These are phyloP conservation scores for Chalciporus piperatus DNA, from an alignment of 768 basidiomycete species.

Conservation along the genomic window DNA sequence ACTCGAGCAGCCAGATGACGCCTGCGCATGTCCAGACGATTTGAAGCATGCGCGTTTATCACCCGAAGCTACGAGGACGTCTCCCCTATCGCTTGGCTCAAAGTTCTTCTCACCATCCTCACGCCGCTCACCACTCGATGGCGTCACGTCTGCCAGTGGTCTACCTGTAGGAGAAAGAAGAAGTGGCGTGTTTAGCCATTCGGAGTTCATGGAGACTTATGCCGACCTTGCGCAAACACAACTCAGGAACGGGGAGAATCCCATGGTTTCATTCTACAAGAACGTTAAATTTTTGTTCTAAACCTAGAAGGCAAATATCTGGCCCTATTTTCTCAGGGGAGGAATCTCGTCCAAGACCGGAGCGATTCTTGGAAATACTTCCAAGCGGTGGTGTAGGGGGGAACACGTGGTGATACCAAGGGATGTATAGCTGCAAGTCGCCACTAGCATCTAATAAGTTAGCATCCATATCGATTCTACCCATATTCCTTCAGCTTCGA, in stretches of 20 bases:
- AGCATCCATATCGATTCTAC: too few relatives aligned
- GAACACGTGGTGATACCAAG: too few relatives aligned
- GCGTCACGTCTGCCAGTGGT: slow-evolving; percentile 71
- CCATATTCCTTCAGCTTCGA: too few relatives aligned
- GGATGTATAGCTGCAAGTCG: too few relatives aligned
- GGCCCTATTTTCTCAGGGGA: not conserved
- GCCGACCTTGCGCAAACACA: slow-evolving; percentile 70
- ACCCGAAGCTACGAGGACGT: slow-evolving; percentile 50
- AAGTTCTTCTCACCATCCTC: slow-evolving; percentile 60
- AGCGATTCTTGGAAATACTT: too few relatives aligned
- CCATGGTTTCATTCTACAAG: slow-evolving; percentile 84
- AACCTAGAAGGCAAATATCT: slow-evolving; percentile 14
- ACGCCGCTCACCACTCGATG: slow-evolving; percentile 63
- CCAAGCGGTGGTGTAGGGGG: too few relatives aligned
- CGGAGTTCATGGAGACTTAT: slow-evolving; percentile 86
- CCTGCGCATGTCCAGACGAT: slow-evolving; percentile 12
- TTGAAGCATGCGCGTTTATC: slow-evolving; percentile 40
- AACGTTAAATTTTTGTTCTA: slow-evolving; percentile 93
- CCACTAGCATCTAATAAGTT: too few relatives aligned
- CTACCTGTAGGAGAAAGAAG: slow-evolving; percentile 78
- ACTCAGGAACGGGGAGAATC: slow-evolving; percentile 81
- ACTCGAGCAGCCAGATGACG: slow-evolving; percentile 56
- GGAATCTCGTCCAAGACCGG: too few relatives aligned
- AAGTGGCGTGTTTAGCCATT: slow-evolving; percentile 82
- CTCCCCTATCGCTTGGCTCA: slow-evolving; percentile 50